Conservation (phyloP, 768 basidiomycete genomes). For the Phanerochaete carnosa region DNA sequence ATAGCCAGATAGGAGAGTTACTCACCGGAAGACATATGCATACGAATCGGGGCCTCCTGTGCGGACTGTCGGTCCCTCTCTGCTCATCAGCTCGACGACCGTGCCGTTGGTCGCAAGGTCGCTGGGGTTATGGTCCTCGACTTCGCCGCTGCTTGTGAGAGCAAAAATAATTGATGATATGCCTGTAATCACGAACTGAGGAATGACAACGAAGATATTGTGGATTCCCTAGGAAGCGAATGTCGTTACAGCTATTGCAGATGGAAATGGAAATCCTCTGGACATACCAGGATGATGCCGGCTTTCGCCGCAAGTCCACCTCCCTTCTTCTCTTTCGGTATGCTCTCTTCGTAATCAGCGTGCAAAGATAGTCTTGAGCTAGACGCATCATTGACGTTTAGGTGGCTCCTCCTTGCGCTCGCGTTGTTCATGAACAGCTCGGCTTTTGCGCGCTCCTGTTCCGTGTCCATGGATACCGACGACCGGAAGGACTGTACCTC, state of each 20-base stretch:
- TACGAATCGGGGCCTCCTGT: slow-evolving; percentile 60
- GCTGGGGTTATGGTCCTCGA: slow-evolving; percentile 37
- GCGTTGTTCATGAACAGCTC: slow-evolving; percentile 37
- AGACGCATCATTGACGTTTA: slow-evolving; percentile 31
- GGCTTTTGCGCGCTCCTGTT: slow-evolving; percentile 16
- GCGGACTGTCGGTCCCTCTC: slow-evolving; percentile 21
- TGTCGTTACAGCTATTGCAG: not conserved
- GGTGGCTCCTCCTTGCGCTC: slow-evolving; percentile 46
- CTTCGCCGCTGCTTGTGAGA: slow-evolving; percentile 55
- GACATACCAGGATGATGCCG: slow-evolving; percentile 79
- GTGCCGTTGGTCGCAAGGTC: slow-evolving; percentile 6
- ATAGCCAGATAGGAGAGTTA: slow-evolving; percentile 5
- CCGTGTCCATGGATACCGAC: slow-evolving; percentile 23
- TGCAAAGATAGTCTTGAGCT: not conserved
- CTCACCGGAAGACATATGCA: slow-evolving; percentile 77
- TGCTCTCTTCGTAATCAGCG: slow-evolving; percentile 19
- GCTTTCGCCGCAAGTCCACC: slow-evolving; percentile 71
- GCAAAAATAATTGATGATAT: slow-evolving; percentile 85
- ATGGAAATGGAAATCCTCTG: not conserved
- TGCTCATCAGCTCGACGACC: slow-evolving; percentile 2
- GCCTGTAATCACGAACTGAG: slow-evolving; percentile 90
- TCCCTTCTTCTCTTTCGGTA: slow-evolving; percentile 16
- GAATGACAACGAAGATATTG: slow-evolving; percentile 90
- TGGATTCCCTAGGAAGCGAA: slow-evolving; percentile 74
- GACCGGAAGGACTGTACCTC: slow-evolving; percentile 27